Base-by-base conservation (phyloP, 164 flowering plant genomes). In the Cinnamomum chago region DNA sequence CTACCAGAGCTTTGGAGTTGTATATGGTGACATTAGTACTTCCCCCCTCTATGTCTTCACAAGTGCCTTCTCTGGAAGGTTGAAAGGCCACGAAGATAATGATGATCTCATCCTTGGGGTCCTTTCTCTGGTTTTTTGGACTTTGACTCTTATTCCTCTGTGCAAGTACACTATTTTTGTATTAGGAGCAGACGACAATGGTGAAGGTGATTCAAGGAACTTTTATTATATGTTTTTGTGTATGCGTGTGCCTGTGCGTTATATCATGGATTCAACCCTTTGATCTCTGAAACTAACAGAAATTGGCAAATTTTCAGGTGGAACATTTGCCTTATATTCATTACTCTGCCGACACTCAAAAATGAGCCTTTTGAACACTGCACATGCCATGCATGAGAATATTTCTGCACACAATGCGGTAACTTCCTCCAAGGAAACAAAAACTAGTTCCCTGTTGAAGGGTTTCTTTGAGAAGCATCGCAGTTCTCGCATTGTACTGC, bases 251-350 rank as follows among this genome's bases (percentile, higher is more conserved):
- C 20, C 28, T 28, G 17, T 14, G n/a, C 60, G 52, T 47, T 55
- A 1, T 24, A 47, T 70, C 12, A 47, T 55, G 70, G 33, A 20
- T 5, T 70, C 58, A 47, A 13, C 20, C 50, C 12, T 13, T 70
- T 17, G 62, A 47, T 50, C 76, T 72, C 67, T 72, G 58, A 27
- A 60, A 9, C 25, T 73, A 22, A 67, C 25, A 65, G 27, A 40
- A 58, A 18, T 35, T 76, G 70, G 2, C 47, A 22, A 68, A 30
- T 74, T 50, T 79, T 2, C 76, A 88, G 91, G 91, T 47, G 92
- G 92, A 27, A 88, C 92, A 6, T 89, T 89, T 85, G 90, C 92
- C n/a, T 66, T 89, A 75, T 89, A 89, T 73, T 86, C 92, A 4
- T 58, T 89, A 33, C 85, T 89, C 24, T 87, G 88, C 50, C 78